These are phyloP conservation scores for Xylaria palmicola DNA, from an alignment of 495 filamentous ascomycete species.

Conservation along the genomic window DNA sequence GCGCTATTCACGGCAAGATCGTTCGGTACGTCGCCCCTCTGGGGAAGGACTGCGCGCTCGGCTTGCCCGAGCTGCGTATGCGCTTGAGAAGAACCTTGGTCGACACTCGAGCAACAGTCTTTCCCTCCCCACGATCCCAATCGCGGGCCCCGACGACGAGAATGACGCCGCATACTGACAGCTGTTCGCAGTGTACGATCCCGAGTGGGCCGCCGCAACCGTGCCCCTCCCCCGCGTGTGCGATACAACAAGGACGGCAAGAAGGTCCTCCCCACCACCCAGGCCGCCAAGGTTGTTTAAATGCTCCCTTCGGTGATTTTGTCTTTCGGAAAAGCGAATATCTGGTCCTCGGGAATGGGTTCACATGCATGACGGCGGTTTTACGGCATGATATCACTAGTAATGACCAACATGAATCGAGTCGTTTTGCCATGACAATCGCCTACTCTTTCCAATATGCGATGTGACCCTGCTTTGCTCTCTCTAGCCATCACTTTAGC, in stretches of 20 bases:
- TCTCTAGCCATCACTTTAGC: no score
- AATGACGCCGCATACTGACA: conserved; percentile 34
- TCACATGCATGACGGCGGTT: conserved; percentile 28
- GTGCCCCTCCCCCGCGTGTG: conserved; percentile 93
- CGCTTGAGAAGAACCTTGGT: conserved; percentile 61
- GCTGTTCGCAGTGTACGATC: conserved; percentile 79
- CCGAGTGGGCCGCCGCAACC: conserved; percentile 95
- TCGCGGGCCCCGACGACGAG: no score
- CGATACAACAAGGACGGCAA: conserved; percentile 99
- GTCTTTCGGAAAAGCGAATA: conserved; percentile 27
- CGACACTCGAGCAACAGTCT: conserved; percentile 43
- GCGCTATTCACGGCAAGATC: conserved; percentile 99
- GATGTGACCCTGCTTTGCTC: no score
- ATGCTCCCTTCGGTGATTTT: conserved; percentile 19
- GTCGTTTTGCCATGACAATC: conserved; percentile 26
- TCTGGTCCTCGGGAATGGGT: conserved; percentile 33
- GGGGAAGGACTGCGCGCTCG: conserved; percentile 33
- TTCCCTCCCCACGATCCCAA: conserved; percentile 15
- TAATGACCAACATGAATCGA: conserved; percentile 36
- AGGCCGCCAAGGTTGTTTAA: conserved; percentile 40
- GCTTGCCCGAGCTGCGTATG: conserved; percentile 36
- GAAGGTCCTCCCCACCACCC: conserved; percentile 92
- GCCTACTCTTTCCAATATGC: no score
- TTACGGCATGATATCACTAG: conserved; percentile 31
- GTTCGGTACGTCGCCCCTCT: conserved; percentile 79